Base-by-base conservation (phyloP, 441 rosid genomes). In the Mallotus repandus region DNA sequence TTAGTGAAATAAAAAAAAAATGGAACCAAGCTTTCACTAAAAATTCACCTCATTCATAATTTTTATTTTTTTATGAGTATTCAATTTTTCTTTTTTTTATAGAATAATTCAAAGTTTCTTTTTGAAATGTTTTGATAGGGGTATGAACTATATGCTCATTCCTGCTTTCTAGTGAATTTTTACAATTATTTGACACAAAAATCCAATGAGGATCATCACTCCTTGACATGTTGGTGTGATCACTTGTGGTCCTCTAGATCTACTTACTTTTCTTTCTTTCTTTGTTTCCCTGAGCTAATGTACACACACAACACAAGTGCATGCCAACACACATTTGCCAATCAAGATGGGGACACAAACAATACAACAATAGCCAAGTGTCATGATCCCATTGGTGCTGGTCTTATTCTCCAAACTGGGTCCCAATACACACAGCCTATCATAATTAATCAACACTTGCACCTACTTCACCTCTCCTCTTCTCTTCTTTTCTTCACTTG, bases 391-490 rank as follows among this genome's bases (percentile, higher is more conserved):
- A 46, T 1, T 14, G 38, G 73, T 22, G 12, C 3, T 29, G 2
- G 8, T 18, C 7, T 18, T 6, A 2, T 9, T 0, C 5, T 53
- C 56, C 6, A 16, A 5, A 4, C 0, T 12, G 22, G 63, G 71
- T 9, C 65, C 74, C 70, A 43, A 5, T 75, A 46, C 59, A 57
- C 48, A 16, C 7, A 6, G n/a, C 78, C 41, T 55, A 21, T 66
- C 54, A 66, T 64, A 46, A 78, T 29, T 29, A 29, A 29, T 29
- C 52, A 2, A 4, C 46, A 43, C 46, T n/a, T 56, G 5, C 76
- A 84, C 78, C 84, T 7, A 75, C 81, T 49, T 57, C 81, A 63
- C 79, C 79, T 55, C 78, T 12, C 9, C 72, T 68, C 67, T 57
- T 19, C 14, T 12, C n/a, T 10, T 19, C 18, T 15, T 15, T 18